Base-by-base conservation (phyloP, 495 filamentous ascomycete species). In the Antarctomyces pellizariae region DNA sequence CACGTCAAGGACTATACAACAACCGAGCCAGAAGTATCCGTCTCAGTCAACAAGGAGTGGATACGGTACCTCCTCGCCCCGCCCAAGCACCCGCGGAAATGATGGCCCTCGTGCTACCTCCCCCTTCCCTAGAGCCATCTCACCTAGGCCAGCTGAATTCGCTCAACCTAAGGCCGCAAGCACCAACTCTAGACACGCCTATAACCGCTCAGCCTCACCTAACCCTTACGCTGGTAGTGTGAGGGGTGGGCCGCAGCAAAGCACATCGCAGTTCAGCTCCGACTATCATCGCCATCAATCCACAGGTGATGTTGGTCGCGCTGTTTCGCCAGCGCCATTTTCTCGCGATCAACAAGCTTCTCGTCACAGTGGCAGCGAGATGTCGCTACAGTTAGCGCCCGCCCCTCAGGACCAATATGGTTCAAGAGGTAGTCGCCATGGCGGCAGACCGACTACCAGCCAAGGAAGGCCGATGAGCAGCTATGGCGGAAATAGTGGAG, bases 1-100 rank as follows among this genome's bases (percentile, higher is more conserved):
- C 34, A 95, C 89, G 0, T 73, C 75, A 5, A 70, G 71, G 29
- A 72, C 83, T 24, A 99, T 99, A 89, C 72, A 92, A 37, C 72
- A 86, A 40, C 75, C 84, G 7, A 82, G 79, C 1, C 68, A 83
- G 30, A 75, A 75, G 40, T 92, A 86, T 43, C 65, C 75, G 23
- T 68, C 71, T 28, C 75, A 92, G 19, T 26, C 24, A 9, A 26
- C 13, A 29, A 10, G 28, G 28, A n/a, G n/a, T 8, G 34, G 37
- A 5, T 41, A 38, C 25, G 30, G 28, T 11, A 33, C 39, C 4
- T 20, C 35, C 1, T 29, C 30, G 24, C 36, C 41, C 25, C 41
- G 41, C 9, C 52, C 58, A 3, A 42, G 47, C 12, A 62, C 56
- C 7, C 36, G 57, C 30, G 53, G 53, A 10, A 52, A 36, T 22